phyloP scores from a whole-genome alignment of 139 green algal species.

The Mesostigma viride region DNA sequence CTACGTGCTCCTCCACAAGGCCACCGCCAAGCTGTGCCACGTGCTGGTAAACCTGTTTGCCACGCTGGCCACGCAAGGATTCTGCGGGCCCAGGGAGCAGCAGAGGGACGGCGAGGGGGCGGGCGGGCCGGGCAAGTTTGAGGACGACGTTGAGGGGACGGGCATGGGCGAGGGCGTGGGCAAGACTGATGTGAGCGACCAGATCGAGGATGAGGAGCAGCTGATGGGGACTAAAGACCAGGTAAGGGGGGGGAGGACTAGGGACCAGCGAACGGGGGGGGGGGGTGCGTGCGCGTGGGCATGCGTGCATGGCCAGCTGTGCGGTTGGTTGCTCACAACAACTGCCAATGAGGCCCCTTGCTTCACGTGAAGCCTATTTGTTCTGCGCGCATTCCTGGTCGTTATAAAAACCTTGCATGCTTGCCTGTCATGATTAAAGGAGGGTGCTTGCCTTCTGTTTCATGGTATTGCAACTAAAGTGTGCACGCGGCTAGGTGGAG shows the following conservation, averaged over 20 bases:
- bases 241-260: too few species aligned
- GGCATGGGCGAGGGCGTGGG: constrained; percentile 77
- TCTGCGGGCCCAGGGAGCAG: constrained; percentile 57
- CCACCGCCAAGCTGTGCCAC: constrained; percentile 66
- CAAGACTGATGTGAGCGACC: constrained; percentile 79
- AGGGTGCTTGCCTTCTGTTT: too few species aligned
- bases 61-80: constrained; percentile 71
- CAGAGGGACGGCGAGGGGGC: constrained; percentile 39
- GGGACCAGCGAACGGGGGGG: too few species aligned
- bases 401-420: too few species aligned
- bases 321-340: constrained; percentile 1
- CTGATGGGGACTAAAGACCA: constrained; percentile 55
- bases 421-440: too few species aligned
- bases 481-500: too few species aligned
- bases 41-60: constrained; percentile 61
- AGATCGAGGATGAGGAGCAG: constrained; percentile 93
- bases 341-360: too few species aligned
- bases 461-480: too few species aligned
- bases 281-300: too few species aligned
- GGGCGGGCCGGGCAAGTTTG: constrained; percentile 30
- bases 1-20: constrained; percentile 16
- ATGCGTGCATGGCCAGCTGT: too few species aligned
- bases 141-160: constrained; percentile 56
- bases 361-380: constrained; percentile 14
- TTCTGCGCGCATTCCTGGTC: too few species aligned